phyloP scores from a whole-genome alignment of 1,139 yeast species.

The Zygosaccharomyces sapae region DNA sequence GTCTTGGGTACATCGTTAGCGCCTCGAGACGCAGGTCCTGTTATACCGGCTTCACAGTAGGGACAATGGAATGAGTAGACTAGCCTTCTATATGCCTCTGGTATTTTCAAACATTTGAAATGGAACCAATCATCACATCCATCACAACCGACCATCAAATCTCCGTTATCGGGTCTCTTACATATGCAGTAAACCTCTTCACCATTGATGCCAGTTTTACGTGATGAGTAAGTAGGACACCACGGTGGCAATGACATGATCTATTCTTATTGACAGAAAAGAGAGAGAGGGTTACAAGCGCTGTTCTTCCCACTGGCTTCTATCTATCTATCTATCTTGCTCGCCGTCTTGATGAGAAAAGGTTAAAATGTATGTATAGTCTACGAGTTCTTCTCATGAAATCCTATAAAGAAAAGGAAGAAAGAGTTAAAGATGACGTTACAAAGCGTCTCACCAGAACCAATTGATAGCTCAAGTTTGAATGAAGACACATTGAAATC shows the following conservation, averaged over 20 bases:
- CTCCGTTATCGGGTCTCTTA: constrained; percentile 73
- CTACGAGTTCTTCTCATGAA: background rate
- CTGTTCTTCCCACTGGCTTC: background rate
- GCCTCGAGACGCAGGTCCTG: constrained; percentile 36
- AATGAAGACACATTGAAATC: constrained; percentile 11
- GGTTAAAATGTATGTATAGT: background rate
- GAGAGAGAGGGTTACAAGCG: background rate
- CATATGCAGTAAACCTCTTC: constrained; percentile 78
- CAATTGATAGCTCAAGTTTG: constrained; percentile 13
- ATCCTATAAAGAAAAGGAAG: background rate
- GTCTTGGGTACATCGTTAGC: constrained; percentile 38
- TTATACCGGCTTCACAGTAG: constrained; percentile 57
- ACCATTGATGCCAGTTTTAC: constrained; percentile 34
- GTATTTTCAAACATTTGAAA: constrained; percentile 67
- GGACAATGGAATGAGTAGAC: constrained; percentile 71
- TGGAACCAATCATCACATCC: constrained; percentile 97
- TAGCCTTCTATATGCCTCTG: constrained; percentile 50
- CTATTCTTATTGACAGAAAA: too few relatives aligned
- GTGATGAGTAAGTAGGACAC: constrained; percentile 32
- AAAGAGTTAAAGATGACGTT: constrained; percentile 13
- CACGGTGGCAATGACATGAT: constrained; percentile 28
- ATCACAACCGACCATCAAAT: constrained; percentile 87
- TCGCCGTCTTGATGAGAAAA: background rate
- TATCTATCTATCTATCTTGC: too few relatives aligned
- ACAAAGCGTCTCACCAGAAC: constrained; percentile 22